phyloP scores from a whole-genome alignment of 2,329 filamentous ascomycete species.

The Ascochyta clinopodiicola region DNA sequence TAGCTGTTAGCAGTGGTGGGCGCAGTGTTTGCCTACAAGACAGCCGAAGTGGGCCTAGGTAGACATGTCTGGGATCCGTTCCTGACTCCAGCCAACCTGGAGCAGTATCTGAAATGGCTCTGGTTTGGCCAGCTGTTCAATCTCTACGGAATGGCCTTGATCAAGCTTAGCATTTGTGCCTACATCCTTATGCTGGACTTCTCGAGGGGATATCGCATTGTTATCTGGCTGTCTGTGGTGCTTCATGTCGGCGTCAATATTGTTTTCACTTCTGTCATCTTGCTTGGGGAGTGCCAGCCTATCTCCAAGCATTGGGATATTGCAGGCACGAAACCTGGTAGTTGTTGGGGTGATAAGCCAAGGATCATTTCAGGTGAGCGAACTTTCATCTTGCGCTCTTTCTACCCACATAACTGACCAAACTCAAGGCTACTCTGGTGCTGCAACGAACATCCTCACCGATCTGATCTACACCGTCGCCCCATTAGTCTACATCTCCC shows the following conservation, averaged over 20 bases:
- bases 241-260: conserved; percentile 31
- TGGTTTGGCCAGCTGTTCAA: conserved; percentile 36
- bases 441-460: conserved; percentile 34
- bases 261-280: conserved; percentile 31
- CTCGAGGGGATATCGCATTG: conserved; percentile 26
- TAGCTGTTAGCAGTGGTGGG: conserved; percentile 32
- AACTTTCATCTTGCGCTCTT: too few species aligned
- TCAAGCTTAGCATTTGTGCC: conserved; percentile 38
- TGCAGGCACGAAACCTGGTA: conserved; percentile 25
- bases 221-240: conserved; percentile 31
- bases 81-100: conserved; percentile 26
- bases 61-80: conserved; percentile 36
- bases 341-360: conserved; percentile 32
- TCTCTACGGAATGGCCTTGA: conserved; percentile 36
- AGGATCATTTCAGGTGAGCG: conserved; percentile 31
- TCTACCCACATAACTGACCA: background rate
- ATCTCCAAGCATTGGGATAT: conserved; percentile 34
- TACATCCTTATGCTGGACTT: conserved; percentile 39
- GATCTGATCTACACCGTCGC: conserved; percentile 35
- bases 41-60: conserved; percentile 27
- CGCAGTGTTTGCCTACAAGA: conserved; percentile 28
- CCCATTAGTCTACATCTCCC: conserved; percentile 31
- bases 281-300: conserved; percentile 32
- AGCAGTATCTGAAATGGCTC: conserved; percentile 25
- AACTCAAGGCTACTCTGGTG: conserved; percentile 29